phyloP scores from a whole-genome alignment of 108 stramenopile genomes.

The Chaetoceros muelleri region DNA sequence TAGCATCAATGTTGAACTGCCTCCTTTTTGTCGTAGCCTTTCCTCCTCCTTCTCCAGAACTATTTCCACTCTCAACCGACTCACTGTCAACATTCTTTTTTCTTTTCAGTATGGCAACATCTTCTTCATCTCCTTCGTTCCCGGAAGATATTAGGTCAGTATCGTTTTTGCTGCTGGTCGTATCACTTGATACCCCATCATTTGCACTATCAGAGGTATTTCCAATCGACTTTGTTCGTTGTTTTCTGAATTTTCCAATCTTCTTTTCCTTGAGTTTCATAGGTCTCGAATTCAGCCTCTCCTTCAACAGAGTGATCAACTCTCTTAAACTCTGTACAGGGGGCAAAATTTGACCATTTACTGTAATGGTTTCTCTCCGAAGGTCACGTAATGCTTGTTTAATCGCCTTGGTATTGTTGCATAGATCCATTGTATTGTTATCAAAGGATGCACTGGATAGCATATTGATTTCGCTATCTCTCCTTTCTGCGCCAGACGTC shows the following conservation, averaged over 20 bases:
- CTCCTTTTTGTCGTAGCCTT: background rate
- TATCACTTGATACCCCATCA: background rate
- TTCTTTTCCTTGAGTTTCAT: background rate
- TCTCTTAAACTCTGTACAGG: slow-evolving; percentile 63
- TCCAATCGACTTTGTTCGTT: background rate
- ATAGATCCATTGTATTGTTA: slow-evolving; percentile 15
- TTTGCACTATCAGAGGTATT: background rate
- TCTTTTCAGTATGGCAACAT: background rate
- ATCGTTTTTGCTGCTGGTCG: background rate
- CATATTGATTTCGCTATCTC: no score
- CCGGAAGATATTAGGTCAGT: background rate
- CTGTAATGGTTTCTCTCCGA: slow-evolving; percentile 70
- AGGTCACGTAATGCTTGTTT: slow-evolving; percentile 74
- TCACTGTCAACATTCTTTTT: background rate
- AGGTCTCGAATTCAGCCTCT: slow-evolving; percentile 49
- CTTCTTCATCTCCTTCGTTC: slow-evolving; percentile 4
- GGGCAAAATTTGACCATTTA: slow-evolving; percentile 74
- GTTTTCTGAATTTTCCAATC: background rate
- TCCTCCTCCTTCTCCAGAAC: background rate
- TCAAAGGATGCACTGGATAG: no score
- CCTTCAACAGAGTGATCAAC: slow-evolving; percentile 39
- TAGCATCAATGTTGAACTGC: slow-evolving; percentile 38
- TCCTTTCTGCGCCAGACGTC: slow-evolving; percentile 3
- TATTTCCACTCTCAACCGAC: background rate
- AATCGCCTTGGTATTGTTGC: slow-evolving; percentile 32